A percentile compares a stretch with the other conserved stretches of the same genome.
These are phyloP conservation scores for Mayamaea pseudoterrestris DNA, from an alignment of 108 stramenopile genomes.

Conservation along the genomic window DNA sequence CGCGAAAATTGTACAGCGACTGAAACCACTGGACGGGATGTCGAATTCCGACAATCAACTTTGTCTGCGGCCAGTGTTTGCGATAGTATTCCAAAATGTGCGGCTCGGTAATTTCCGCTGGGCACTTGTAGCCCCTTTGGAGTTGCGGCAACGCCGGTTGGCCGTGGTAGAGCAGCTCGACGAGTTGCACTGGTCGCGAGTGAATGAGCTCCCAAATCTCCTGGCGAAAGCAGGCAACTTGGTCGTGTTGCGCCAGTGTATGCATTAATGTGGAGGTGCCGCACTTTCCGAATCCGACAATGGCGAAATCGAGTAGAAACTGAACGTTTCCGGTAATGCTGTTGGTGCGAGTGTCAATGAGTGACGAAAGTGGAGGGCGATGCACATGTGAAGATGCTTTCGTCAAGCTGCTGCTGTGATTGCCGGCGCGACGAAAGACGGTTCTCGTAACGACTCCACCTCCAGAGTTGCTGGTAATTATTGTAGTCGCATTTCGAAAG, in stretches of 20 bases:
- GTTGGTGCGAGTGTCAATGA: background rate
- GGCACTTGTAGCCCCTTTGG: constrained; percentile 11
- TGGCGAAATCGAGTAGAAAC: constrained; percentile 33
- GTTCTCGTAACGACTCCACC: too few species aligned
- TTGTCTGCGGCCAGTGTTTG: constrained; percentile 21
- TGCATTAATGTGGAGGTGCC: constrained; percentile 26
- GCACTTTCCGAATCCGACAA: constrained; percentile 42
- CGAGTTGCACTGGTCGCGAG: background rate
- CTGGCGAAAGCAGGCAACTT: background rate
- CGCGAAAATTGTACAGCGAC: constrained; percentile 23
- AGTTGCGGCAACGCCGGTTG: background rate
- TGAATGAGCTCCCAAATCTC: background rate
- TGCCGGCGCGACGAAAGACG: too few species aligned
- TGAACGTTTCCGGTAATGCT: constrained; percentile 1
- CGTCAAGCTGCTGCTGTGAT: too few species aligned
- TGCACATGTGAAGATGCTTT: too few species aligned
- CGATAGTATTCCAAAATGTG: constrained; percentile 4
- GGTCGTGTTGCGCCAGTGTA: constrained; percentile 1
- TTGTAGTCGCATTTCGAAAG: too few species aligned
- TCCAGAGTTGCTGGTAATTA: too few species aligned
- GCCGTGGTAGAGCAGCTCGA: background rate
- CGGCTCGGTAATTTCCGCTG: constrained; percentile 5
- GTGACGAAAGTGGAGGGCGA: background rate
- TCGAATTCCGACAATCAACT: constrained; percentile 29
- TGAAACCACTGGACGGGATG: constrained; percentile 39